Base-by-base conservation (phyloP, 208 protist species). In the Wallacemonas sp. region DNA sequence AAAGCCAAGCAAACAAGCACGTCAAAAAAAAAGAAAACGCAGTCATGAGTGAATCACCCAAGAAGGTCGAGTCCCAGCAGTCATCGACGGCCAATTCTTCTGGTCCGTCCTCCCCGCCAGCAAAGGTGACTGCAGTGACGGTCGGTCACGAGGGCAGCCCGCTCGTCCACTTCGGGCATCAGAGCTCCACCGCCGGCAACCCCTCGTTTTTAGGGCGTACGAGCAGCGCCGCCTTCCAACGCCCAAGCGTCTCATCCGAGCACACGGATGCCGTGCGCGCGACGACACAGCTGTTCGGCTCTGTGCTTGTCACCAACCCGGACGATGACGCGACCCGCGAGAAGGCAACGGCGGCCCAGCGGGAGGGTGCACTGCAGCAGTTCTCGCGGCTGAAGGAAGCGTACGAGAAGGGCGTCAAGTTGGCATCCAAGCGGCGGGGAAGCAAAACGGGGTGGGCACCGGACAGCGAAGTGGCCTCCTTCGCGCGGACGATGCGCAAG, bases 401-500 rank as follows among this genome's bases (percentile, higher is more conserved):
- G 12, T 58, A 58, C 52, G 52, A 33, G 19, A 58, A 58, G 1
- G 52, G 52, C 23, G 32, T 58, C 12, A 61, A 38, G 48, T 48
- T 29, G 5, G 34, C 0, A 6, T 3, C 19, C 29, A 30, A 48
- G 27, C 47, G 30, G 9, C 19, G 44, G 12, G 46, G n/a, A 16
- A 27, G 46, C 32, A n/a, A 34, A 32, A 12, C 12, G 58, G 17
- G 26, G 21, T 33, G 21, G 39, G 14, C 34, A 2, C 36, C n/a
- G 14, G 54, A 44, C 63, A 61, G 24, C 27, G 56, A 67, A n/a
- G 30, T 43, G 27, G 58, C 36, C 8, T 48, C 23, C 24, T 32
- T 54, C 29, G 30, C 33, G 8, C 44, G 67, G 33, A 49, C 48
- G 12, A 62, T 70, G 30, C 55, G 47, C 26, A 61, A 67, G 39